Conservation (phyloP, 75 land plant genomes). For the Larix kaempferi region DNA sequence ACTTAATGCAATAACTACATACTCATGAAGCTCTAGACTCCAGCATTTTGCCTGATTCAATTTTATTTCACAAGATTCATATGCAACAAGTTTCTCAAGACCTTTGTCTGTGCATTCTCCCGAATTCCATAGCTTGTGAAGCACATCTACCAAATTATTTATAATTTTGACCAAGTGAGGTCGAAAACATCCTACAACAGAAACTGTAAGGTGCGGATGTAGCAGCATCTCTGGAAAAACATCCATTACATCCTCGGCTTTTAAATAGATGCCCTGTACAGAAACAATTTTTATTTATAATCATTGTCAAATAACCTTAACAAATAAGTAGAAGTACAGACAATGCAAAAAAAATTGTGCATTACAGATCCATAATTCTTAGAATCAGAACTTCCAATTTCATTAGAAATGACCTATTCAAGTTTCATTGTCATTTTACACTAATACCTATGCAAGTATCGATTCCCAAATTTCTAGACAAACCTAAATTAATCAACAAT, state of each 20-base stretch:
- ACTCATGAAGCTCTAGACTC: constrained; percentile 75
- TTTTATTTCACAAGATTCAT: constrained; percentile 13
- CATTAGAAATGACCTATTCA: not conserved
- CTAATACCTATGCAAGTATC: not conserved
- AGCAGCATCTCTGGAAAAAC: constrained; percentile 54
- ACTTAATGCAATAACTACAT: constrained; percentile 67
- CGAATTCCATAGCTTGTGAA: constrained; percentile 22
- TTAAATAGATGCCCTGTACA: constrained; percentile 36
- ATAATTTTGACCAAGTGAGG: constrained; percentile 45
- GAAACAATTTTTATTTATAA: not conserved
- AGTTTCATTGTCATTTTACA: not conserved
- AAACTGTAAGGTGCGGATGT: constrained; percentile 64
- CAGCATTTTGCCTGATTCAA: constrained; percentile 33
- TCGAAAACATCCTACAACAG: constrained; percentile 81
- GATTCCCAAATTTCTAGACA: not conserved
- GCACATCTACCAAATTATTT: constrained; percentile 42
- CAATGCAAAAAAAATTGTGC: not conserved
- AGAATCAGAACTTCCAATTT: not conserved
- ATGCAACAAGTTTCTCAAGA: constrained; percentile 4
- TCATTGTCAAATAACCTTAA: not conserved
- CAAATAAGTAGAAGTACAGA: not conserved
- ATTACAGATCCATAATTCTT: not conserved
- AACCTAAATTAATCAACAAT: not conserved
- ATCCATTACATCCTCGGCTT: constrained; percentile 50
- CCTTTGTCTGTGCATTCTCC: constrained; percentile 10